Conservation (phyloP, 2,329 filamentous ascomycete genomes). For the Periconia sp. region DNA sequence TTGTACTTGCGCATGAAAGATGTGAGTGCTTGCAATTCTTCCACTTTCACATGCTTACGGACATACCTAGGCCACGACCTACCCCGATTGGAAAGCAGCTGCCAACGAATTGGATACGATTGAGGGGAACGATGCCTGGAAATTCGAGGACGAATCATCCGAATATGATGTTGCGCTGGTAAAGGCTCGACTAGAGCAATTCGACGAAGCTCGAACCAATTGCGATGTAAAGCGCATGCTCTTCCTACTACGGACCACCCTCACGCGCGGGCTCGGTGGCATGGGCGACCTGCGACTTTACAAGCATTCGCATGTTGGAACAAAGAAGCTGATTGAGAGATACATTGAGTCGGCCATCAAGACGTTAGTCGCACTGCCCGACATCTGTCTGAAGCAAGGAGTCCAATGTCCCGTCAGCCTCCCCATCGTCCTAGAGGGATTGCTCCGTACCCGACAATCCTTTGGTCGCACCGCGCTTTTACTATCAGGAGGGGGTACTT, state of each 20-base stretch:
- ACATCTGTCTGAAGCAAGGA: conserved; percentile 60
- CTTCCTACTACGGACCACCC: conserved; percentile 77
- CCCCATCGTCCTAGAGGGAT: conserved; percentile 67
- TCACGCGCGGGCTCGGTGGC: conserved; percentile 81
- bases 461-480: conserved; percentile 85
- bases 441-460: conserved; percentile 75
- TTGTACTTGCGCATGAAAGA: conserved; percentile 69
- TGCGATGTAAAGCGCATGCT: conserved; percentile 80
- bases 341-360: conserved; percentile 82
- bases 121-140: conserved; percentile 84
- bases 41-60: conserved; percentile 35
- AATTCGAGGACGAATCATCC: conserved; percentile 67
- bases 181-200: conserved; percentile 69
- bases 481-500: conserved; percentile 84
- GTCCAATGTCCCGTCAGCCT: conserved; percentile 62
- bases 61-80: conserved; percentile 65
- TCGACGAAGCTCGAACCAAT: conserved; percentile 75
- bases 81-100: conserved; percentile 75
- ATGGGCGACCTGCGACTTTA: conserved; percentile 87
- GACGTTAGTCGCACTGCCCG: conserved; percentile 75
- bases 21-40: conserved; percentile 53
- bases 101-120: conserved; percentile 79
- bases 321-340: conserved; percentile 83
- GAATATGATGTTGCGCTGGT: conserved; percentile 77
- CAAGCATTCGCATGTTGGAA: conserved; percentile 82